These are phyloP conservation scores for Aureobasidium sp. DNA, from an alignment of 2,329 filamentous ascomycete species.

Conservation along the genomic window DNA sequence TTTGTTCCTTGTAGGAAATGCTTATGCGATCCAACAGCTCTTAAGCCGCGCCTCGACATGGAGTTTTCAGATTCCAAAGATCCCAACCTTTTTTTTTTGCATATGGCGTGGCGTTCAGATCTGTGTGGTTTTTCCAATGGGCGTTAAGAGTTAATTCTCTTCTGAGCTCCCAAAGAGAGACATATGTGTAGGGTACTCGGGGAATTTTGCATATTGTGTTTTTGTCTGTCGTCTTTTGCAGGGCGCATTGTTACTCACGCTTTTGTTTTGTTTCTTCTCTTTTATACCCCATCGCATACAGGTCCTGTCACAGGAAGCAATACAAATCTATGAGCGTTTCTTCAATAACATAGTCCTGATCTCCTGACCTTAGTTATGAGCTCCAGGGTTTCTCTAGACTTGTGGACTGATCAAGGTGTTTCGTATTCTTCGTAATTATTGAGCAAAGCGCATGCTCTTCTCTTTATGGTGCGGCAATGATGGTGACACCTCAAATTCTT, in stretches of 20 bases:
- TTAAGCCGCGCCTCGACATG: neutral
- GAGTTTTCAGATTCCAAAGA: neutral
- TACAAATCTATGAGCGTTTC: neutral
- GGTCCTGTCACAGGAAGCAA: neutral
- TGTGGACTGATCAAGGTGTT: neutral
- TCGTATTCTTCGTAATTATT: neutral
- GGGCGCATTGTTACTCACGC: neutral
- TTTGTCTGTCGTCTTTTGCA: neutral
- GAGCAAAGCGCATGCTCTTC: neutral
- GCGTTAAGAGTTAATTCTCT: neutral
- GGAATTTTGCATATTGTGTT: slow-evolving; percentile 1
- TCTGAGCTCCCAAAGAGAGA: neutral
- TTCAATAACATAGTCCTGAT: neutral
- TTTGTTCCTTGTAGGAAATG: slow-evolving; percentile 20
- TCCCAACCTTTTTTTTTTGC: neutral
- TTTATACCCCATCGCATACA: slow-evolving; percentile 9
- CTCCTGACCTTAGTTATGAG: no score
- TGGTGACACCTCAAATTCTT: neutral
- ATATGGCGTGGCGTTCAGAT: slow-evolving; percentile 10
- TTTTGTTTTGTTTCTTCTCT: neutral
- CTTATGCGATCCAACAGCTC: slow-evolving; percentile 22
- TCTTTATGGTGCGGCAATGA: neutral
- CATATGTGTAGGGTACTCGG: neutral
- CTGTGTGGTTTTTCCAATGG: neutral
- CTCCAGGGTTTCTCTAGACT: no score